Evolutionary conservation across 106 monocot genomes (phyloP).

Genomic region (Dendrobium nobile): DNA sequence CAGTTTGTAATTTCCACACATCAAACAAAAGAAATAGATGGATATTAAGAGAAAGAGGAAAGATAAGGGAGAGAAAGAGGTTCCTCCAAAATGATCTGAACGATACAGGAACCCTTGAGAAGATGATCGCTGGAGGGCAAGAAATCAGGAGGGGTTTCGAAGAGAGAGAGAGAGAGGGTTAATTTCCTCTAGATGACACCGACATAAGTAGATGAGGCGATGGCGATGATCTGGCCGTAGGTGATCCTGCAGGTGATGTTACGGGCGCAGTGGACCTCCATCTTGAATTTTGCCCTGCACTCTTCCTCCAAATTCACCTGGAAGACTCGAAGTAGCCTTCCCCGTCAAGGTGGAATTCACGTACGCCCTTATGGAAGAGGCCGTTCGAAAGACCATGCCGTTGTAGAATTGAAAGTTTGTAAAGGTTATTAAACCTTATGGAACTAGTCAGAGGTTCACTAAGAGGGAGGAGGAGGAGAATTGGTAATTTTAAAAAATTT

Average conservation of each 20-base stretch:
- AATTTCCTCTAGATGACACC: no score
- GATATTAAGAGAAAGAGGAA: background rate
- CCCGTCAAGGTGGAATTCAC: conserved; percentile 19
- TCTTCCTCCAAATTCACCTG: conserved; percentile 14
- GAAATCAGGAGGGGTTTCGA: conserved; percentile 52
- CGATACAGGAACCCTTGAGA: background rate
- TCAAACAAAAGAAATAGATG: background rate
- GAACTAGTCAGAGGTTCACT: no score
- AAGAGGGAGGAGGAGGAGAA: no score
- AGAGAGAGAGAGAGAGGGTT: conserved; percentile 47
- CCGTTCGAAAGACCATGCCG: conserved; percentile 37
- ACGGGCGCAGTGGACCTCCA: conserved; percentile 29
- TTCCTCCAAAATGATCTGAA: background rate
- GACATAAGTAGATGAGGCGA: conserved; percentile 62
- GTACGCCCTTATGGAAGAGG: conserved; percentile 28
- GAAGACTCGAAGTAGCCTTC: conserved; percentile 23
- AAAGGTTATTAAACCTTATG: no score
- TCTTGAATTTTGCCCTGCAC: conserved; percentile 59
- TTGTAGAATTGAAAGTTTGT: no score
- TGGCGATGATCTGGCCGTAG: conserved; percentile 33
- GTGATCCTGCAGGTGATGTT: conserved; percentile 31
- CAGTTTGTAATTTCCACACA: background rate
- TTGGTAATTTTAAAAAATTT: no score
- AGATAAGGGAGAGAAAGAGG: background rate
- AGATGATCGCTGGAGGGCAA: conserved; percentile 1